Evolutionary conservation across 2,329 filamentous ascomycete species (phyloP).

Genomic region (Didymella pomorum): DNA sequence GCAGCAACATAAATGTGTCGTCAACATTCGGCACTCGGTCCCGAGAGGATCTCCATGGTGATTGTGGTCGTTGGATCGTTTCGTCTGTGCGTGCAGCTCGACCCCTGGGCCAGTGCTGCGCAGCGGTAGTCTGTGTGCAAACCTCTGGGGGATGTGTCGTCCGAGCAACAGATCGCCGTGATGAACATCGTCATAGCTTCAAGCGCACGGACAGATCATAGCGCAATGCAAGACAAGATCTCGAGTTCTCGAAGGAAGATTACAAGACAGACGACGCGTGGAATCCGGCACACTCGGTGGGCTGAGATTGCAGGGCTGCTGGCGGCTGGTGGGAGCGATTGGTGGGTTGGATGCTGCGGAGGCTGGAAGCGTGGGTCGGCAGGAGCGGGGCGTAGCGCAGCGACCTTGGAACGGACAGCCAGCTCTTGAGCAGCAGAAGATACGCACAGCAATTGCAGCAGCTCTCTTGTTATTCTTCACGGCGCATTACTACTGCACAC

Average conservation of each 20-base stretch:
- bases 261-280: not conserved
- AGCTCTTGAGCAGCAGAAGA: not conserved
- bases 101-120: not conserved
- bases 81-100: conserved; percentile 13
- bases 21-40: too few relatives aligned
- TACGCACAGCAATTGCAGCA: not conserved
- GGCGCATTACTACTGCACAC: not conserved
- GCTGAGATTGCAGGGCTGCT: conserved; percentile 5
- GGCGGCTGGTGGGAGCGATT: not conserved
- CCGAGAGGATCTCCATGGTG: not conserved
- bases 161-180: conserved; percentile 13
- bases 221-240: not conserved
- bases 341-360: not conserved
- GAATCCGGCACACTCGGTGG: conserved; percentile 1
- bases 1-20: too few relatives aligned
- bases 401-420: not conserved
- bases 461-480: not conserved
- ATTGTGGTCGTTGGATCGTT: too few relatives aligned
- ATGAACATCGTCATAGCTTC: conserved; percentile 9
- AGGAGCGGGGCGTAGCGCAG: not conserved
- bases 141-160: conserved; percentile 16
- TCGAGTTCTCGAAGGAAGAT: not conserved
- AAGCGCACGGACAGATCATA: not conserved
- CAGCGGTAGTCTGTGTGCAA: conserved; percentile 12
- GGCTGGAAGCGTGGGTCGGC: conserved; percentile 10